phyloP scores from a whole-genome alignment of 176 grass and related monocot species.

The Aegilops speltoides region DNA sequence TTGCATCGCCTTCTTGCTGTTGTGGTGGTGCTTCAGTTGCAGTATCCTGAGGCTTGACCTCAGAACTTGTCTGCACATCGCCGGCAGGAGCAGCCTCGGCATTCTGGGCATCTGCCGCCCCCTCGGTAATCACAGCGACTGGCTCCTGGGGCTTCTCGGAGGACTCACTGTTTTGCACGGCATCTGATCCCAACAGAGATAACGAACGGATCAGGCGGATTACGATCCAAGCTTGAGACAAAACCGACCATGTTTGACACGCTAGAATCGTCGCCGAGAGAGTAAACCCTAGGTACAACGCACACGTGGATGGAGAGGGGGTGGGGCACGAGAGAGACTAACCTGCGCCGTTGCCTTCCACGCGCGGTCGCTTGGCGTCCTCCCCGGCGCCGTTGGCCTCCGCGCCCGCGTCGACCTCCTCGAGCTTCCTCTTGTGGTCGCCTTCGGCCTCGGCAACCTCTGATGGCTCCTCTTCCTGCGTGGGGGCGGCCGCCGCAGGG shows the following conservation, averaged over 20 bases:
- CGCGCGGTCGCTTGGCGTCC: constrained; percentile 45
- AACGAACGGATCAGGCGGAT: neutral
- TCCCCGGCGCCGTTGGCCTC: constrained; percentile 37
- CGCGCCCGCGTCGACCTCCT: constrained; percentile 13
- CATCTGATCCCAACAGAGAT: constrained; percentile 18
- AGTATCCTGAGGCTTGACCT: constrained; percentile 11
- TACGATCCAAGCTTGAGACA: neutral
- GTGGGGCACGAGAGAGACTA: neutral
- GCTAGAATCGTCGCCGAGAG: neutral
- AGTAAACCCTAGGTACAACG: neutral
- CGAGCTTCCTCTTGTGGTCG: constrained; percentile 60
- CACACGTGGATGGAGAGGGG: neutral
- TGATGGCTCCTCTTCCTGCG: neutral
- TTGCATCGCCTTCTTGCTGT: constrained; percentile 19
- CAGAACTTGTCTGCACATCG: neutral
- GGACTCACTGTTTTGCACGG: neutral
- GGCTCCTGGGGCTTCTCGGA: constrained; percentile 13
- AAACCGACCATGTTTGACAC: neutral
- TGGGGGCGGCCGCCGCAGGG: neutral
- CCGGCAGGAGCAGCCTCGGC: constrained; percentile 12
- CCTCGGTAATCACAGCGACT: neutral
- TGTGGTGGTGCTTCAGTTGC: constrained; percentile 4
- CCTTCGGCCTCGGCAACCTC: constrained; percentile 25
- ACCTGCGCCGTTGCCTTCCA: constrained; percentile 46
- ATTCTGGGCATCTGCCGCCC: constrained; percentile 18